Evolutionary conservation across 352 stramenopile genomes (phyloP).

Genomic region (Vaucheria bursata): DNA sequence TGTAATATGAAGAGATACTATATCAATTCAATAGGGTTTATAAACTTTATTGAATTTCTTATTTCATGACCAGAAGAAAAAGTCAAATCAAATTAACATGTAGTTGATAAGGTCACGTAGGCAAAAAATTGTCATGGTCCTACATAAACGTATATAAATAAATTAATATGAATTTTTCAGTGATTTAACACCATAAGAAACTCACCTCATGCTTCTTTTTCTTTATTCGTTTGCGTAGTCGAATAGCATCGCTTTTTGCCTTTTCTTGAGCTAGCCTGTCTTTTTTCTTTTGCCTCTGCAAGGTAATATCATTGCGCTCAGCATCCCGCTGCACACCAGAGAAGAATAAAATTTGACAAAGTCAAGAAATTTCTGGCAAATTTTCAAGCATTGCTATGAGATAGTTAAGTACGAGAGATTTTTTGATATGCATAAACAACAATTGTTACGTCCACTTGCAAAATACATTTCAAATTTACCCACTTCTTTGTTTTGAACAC

Average conservation of each 20-base stretch:
- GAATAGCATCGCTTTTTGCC: conserved; percentile 54
- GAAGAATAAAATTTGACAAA: not conserved
- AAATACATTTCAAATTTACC: not conserved
- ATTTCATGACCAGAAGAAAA: too few species aligned
- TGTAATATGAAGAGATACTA: too few species aligned
- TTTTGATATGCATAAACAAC: not conserved
- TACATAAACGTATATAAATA: too few species aligned
- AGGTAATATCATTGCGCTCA: conserved; percentile 51
- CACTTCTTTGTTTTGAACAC: conserved; percentile 48
- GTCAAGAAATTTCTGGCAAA: not conserved
- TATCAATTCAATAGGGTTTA: too few species aligned
- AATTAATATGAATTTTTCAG: too few species aligned
- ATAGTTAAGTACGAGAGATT: not conserved
- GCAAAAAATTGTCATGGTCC: too few species aligned
- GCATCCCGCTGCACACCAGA: conserved; percentile 1
- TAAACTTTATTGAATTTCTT: too few species aligned
- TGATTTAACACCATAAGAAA: too few species aligned
- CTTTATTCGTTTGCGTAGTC: conserved; percentile 35
- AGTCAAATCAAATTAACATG: too few species aligned
- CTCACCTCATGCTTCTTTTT: conserved; percentile 17
- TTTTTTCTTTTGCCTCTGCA: conserved; percentile 62
- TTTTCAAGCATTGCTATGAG: not conserved
- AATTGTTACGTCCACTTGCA: not conserved
- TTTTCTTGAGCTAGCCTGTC: conserved; percentile 46
- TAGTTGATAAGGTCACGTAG: too few species aligned